Base-by-base conservation (phyloP, 495 filamentous ascomycete species). In the Amorphotheca resinae region DNA sequence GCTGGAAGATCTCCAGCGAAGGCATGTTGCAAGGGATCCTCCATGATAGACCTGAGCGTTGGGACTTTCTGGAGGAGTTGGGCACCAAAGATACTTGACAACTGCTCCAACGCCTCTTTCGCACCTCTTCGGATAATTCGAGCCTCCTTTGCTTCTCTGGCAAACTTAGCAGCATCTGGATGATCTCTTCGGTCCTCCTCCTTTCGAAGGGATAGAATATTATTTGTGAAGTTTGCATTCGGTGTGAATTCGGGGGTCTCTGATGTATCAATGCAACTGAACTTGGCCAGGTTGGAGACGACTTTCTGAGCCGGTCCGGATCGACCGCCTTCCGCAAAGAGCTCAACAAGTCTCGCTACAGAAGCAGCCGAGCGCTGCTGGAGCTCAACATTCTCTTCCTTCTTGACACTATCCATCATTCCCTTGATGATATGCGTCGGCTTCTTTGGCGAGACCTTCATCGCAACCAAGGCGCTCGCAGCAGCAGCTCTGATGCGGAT, bases 331-430 rank as follows among this genome's bases (percentile, higher is more conserved):
- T 73, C 70, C 5, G 84, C 85, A 53, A 95, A 88, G 20, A 87
- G 70, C 45, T 81, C 76, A n/a, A 98, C 77, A n/a, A 95, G 70
- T 15, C 72, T 66, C 4, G 85, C 83, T 23, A 95, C 77, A 12
- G 87, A 84, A 5, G 69, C 72, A 6, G 87, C 86, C 18, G 93
- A 95, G 21, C 89, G 84, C 50, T 77, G 76, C 57, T 98, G 91
- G 28, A 98, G 68, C 49, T 94, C 86, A 25, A 81, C 57, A 51
- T 89, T 95, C 53, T 96, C 89, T 61, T 98, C 91, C 22, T 76
- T 74, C 65, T 96, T 96, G 59, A 96, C 76, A 56, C 88, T 95
- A 52, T 98, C 91, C 89, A 96, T 98, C 61, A 95, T 83, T 15
- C 77, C 81, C 63, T 93, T 94, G 64, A 98, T 95, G 14, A 93